Base-by-base conservation (phyloP, 1,284 basidiomycete genomes). In the Bondarzewia mesenterica region DNA sequence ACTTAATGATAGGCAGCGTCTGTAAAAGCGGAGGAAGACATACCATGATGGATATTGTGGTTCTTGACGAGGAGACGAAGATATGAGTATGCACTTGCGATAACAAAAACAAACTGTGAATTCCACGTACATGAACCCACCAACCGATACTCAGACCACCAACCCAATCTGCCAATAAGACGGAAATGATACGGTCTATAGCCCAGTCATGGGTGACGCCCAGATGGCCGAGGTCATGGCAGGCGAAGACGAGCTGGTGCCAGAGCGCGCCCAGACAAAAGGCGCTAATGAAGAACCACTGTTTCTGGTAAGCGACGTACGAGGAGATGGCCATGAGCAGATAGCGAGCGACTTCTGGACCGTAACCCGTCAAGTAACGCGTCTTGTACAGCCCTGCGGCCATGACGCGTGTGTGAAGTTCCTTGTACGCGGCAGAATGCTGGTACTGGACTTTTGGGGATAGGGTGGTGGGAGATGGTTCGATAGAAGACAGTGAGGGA, bases 21-120 rank as follows among this genome's bases (percentile, higher is more conserved):
- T 47, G 41, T 26, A 2, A 47, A 22, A n/a, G 35, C 54, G 47
- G 20, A 49, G 45, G 42, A 48, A 26, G 47, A 73, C 80, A 71
- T 63, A 85, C 82, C 76, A 70, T 99, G 95, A 70, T 99, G 95
- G 44, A 96, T 82, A 60, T 99, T 97, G 66, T 99, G 95, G 63
- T 96, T 98, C 89, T 93, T 46, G 44, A 48, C 35, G 15, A 46
- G 51, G 46, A 40, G 29, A 41, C 21, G 12, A 47, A 37, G 15
- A 44, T 20, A 43, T 42, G 25, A 52, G 26, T 20, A 50, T 12
- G 25, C 8, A n/a, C 32, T 35, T 35, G 8, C n/a, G 32, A 49
- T 38, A 40, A 50, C 20, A 54, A 52, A 42, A 51, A 52, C n/a
- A 42, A 53, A 46, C 7, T 12, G 21, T 3, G 14, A 20, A 14